Evolutionary conservation across 2,329 filamentous ascomycete genomes (phyloP), one percentile per base, ranked within the genome.

Genomic region (Neofusicoccum umdonicola): DNA sequence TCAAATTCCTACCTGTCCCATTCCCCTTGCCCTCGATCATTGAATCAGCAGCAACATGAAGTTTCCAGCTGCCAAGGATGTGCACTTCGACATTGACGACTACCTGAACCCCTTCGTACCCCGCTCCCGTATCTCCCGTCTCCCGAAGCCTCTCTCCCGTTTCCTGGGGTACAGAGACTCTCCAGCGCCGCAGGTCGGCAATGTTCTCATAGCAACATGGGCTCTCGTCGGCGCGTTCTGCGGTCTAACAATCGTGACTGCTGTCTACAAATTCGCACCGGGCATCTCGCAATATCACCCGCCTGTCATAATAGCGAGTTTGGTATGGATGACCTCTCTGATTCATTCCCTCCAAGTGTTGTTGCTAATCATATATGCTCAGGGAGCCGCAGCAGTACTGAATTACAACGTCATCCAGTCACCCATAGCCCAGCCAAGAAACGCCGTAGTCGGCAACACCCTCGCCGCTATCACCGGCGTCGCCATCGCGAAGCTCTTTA

Each of bases 51-150:
- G 48, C 31, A 44, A 31, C 27, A 65, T 65, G 63, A 65, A 52
- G 41, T 39, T 60, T n/a, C 47, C 63, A 6, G 42, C 35, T 15
- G 41, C 51, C 37, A 61, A 42, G 11, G 45, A 63, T 17, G 67
- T 77, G 68, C 82, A 88, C 71, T 87, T 96, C 77, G 87, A 95
- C 77, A 85, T 96, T 68, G 93, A 97, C 81, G 79, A 78, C n/a
- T 87, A 89, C 73, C 74, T 96, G 58, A 92, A 94, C 74, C 89
- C 84, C 2, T 82, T 87, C 66, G 73, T 96, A 27, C 90, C 90
- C 8, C 80, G 84, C 13, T 88, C 89, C 45, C 86, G 85, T 69
- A 84, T 91, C 74, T 79, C 84, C 34, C 78, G 80, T 50, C 72
- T 96, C 1, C 93, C 92, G 0, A 81, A 80, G 52, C 84, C 85